These are phyloP conservation scores for Candida tropicalis DNA, from an alignment of 1,139 yeast species.

Conservation along the genomic window DNA sequence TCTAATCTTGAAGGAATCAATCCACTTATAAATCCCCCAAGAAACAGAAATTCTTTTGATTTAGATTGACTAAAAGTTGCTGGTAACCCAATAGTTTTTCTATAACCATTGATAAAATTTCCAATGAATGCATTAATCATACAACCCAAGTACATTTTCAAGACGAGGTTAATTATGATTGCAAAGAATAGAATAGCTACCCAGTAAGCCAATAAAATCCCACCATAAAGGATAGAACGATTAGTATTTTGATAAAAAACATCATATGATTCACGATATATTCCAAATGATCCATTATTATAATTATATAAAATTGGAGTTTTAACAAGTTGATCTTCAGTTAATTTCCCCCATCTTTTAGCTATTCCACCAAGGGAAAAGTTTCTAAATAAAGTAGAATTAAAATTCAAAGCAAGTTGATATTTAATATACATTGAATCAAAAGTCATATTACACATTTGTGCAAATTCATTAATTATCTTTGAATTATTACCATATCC, in stretches of 20 bases:
- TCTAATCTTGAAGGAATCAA: constrained; percentile 31
- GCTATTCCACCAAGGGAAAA: constrained; percentile 1
- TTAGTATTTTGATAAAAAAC: constrained; percentile 14
- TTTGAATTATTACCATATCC: constrained; percentile 20
- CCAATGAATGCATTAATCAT: constrained; percentile 19
- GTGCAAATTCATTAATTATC: constrained; percentile 18
- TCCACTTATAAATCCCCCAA: constrained; percentile 20
- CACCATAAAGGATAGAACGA: constrained; percentile 48
- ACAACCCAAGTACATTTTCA: constrained; percentile 37
- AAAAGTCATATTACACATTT: constrained; percentile 15
- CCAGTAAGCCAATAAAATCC: constrained; percentile 53
- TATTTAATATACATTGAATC: constrained; percentile 10
- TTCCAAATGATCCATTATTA: constrained; percentile 6
- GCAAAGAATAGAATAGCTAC: constrained; percentile 43
- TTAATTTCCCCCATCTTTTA: constrained; percentile 7
- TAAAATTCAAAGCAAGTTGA: constrained; percentile 4
- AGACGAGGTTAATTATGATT: constrained; percentile 37
- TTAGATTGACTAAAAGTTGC: constrained; percentile 28
- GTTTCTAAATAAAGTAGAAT: constrained; percentile 5
- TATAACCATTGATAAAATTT: constrained; percentile 18
- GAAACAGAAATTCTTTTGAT: constrained; percentile 19
- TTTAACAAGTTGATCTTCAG: constrained; percentile 9
- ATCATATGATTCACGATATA: constrained; percentile 8
- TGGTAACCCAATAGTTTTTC: constrained; percentile 32
- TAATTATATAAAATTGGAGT: constrained; percentile 10